These are phyloP conservation scores for Akanthomyces uredinophilus DNA, from an alignment of 2,329 filamentous ascomycete species.

Conservation along the genomic window DNA sequence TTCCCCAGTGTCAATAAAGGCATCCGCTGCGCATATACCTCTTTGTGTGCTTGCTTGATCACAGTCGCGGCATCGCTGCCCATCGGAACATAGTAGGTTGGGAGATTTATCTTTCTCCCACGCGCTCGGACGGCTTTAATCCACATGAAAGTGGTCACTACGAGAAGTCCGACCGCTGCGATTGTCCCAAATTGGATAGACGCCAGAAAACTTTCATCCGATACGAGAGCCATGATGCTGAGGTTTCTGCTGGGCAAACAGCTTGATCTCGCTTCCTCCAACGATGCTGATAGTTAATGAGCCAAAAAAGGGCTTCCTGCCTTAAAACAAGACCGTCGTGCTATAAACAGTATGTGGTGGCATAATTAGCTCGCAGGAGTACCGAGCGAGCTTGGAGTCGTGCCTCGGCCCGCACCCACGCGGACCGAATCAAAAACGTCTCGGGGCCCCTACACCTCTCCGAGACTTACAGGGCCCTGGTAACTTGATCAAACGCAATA, in stretches of 20 bases:
- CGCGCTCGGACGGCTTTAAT: not conserved
- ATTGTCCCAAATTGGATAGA: not conserved
- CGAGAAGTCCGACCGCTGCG: not conserved
- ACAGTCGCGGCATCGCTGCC: not conserved
- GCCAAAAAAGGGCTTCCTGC: not conserved
- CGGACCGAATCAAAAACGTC: not conserved
- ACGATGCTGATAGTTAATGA: not conserved
- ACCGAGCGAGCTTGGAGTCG: not conserved
- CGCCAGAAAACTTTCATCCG: not conserved
- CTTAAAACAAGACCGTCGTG: not conserved
- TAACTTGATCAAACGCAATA: not conserved
- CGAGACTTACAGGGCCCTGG: not conserved
- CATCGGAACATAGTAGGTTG: not conserved
- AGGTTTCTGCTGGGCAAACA: not conserved
- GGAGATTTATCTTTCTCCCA: not conserved
- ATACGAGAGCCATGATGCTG: not conserved
- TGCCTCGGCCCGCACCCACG: not conserved
- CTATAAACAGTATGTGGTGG: not conserved
- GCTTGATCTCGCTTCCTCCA: not conserved
- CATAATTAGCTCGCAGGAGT: not conserved
- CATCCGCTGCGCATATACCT: not conserved
- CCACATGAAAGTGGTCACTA: not conserved
- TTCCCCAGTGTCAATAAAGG: not conserved
- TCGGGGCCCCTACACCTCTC: not conserved
- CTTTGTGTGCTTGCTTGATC: slow-evolving; percentile 1